Evolutionary conservation across 2,329 filamentous ascomycete genomes (phyloP).

Genomic region (Pseudopithomyces chartarum): DNA sequence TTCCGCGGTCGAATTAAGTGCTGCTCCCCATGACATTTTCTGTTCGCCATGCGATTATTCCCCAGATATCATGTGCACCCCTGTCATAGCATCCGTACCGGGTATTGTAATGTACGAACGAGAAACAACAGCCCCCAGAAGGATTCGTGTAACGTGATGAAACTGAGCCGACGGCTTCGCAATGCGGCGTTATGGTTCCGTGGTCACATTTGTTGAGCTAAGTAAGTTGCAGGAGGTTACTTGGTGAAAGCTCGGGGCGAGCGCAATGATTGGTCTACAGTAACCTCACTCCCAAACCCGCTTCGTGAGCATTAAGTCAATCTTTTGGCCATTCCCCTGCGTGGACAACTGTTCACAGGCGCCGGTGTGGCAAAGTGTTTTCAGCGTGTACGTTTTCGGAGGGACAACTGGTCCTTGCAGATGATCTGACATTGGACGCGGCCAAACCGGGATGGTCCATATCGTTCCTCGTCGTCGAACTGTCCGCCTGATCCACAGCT

Average conservation of each 20-base stretch:
- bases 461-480: not conserved
- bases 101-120: not conserved
- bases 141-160: constrained; percentile 6
- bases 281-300: not conserved
- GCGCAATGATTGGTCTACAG: not conserved
- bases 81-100: constrained; percentile 14
- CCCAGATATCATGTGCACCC: constrained; percentile 11
- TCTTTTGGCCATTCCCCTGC: not conserved
- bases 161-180: not conserved
- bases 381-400: constrained; percentile 4
- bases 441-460: not conserved
- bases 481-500: constrained; percentile 19
- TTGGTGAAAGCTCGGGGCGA: not conserved
- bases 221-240: not conserved
- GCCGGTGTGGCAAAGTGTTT: constrained; percentile 7
- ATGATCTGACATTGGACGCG: not conserved
- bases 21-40: constrained; percentile 5
- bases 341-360: not conserved
- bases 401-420: not conserved
- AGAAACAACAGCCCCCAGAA: not conserved
- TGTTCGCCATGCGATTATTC: constrained; percentile 12
- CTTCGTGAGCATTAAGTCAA: not conserved
- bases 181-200: constrained; percentile 5
- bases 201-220: constrained; percentile 8
- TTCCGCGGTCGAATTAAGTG: constrained; percentile 5